phyloP scores from a whole-genome alignment of 768 basidiomycete genomes.

The Mrakia gelida region DNA sequence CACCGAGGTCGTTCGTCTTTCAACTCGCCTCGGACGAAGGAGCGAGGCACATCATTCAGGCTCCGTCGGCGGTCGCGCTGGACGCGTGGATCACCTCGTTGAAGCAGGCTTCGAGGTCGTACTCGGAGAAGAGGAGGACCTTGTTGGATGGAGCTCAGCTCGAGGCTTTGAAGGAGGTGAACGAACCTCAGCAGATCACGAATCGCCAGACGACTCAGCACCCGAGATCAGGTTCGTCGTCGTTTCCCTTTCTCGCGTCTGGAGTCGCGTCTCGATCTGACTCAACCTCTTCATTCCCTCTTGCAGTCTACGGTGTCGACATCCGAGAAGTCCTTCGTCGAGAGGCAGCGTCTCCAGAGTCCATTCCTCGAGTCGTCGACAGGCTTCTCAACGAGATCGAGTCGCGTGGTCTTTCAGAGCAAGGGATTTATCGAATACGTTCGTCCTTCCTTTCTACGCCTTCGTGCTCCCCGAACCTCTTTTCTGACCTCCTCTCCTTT shows the following conservation, averaged over 20 bases:
- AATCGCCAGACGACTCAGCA: neutral
- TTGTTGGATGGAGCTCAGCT: slow-evolving; percentile 55
- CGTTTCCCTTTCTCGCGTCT: neutral
- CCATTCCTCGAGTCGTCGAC: slow-evolving; percentile 61
- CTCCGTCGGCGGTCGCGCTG: slow-evolving; percentile 66
- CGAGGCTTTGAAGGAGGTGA: slow-evolving; percentile 5
- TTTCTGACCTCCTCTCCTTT: neutral
- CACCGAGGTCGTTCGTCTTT: slow-evolving; percentile 76
- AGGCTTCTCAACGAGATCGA: slow-evolving; percentile 62
- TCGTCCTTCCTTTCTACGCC: neutral
- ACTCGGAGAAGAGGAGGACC: slow-evolving; percentile 72
- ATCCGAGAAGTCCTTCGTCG: slow-evolving; percentile 55
- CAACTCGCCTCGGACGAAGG: slow-evolving; percentile 82
- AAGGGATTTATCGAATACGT: slow-evolving; percentile 63
- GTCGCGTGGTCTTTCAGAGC: slow-evolving; percentile 67
- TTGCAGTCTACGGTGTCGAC: slow-evolving; percentile 68
- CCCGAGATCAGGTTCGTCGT: slow-evolving; percentile 1
- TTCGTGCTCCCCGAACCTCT: too few relatives aligned
- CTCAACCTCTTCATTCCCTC: neutral
- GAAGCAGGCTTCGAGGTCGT: slow-evolving; percentile 62
- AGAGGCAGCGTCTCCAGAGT: slow-evolving; percentile 46
- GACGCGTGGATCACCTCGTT: slow-evolving; percentile 72
- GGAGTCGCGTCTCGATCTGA: neutral
- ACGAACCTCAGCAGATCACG: neutral
- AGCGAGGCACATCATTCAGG: slow-evolving; percentile 73